Evolutionary conservation across 1,284 basidiomycete species (phyloP).

Genomic region (Cryptococcus depauperatus): DNA sequence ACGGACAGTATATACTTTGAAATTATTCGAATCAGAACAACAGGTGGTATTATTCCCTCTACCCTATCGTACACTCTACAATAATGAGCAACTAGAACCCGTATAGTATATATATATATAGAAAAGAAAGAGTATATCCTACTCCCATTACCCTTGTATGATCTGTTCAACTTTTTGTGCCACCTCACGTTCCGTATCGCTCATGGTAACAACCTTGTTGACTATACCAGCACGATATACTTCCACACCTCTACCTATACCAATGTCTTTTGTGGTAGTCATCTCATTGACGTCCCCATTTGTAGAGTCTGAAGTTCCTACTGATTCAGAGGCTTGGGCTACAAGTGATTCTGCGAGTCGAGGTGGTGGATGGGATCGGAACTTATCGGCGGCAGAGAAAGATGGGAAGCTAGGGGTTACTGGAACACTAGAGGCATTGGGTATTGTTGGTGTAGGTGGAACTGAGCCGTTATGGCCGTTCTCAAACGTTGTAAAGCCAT

Average conservation of each 20-base stretch:
- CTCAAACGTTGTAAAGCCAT: slow-evolving; percentile 10
- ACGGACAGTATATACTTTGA: too few species aligned
- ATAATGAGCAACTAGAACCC: too few species aligned
- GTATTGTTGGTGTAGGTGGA: not conserved
- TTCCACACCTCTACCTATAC: slow-evolving; percentile 12
- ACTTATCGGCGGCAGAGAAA: not conserved
- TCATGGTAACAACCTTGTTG: slow-evolving; percentile 12
- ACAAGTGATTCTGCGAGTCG: too few species aligned
- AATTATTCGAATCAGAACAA: too few species aligned
- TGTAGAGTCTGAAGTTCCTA: too few species aligned
- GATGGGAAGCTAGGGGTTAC: too few species aligned
- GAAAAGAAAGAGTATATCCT: too few species aligned
- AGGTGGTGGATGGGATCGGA: not conserved
- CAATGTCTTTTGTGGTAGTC: slow-evolving; percentile 1
- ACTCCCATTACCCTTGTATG: slow-evolving; percentile 2
- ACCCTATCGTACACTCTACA: too few species aligned
- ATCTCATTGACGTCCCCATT: slow-evolving; percentile 1
- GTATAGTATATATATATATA: too few species aligned
- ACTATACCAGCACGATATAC: slow-evolving; percentile 27
- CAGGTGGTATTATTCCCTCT: too few species aligned
- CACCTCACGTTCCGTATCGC: slow-evolving; percentile 9
- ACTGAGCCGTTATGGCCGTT: not conserved
- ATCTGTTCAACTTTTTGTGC: slow-evolving; percentile 13
- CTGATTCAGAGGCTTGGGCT: too few species aligned
- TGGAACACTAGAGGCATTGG: not conserved